Evolutionary conservation across 495 filamentous ascomycete species (phyloP), one percentile per base, ranked within the genome.

Genomic region (Neurospora sp.): DNA sequence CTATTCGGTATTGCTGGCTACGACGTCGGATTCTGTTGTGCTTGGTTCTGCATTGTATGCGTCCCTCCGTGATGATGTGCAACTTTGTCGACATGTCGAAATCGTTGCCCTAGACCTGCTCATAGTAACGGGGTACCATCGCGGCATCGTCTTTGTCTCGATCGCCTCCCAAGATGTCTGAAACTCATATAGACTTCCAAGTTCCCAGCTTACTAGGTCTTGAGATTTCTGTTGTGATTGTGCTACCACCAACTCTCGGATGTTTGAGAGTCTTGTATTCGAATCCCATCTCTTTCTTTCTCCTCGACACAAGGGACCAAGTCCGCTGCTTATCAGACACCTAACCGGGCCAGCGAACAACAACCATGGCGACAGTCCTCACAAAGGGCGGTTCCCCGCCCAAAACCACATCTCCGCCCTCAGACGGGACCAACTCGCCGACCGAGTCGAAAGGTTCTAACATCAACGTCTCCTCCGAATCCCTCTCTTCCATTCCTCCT

Each of bases 361-460:
- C 42, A 39, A 42, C 62, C 54, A 80, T 80, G 78, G 62, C 78
- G 0, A 80, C 78, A 27, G 75, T 80, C 6, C 71, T 80, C 31
- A 70, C 66, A 31, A 54, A 8, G 5, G 31, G 27, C 14, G 14
- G 27, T 2, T 18, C 54, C 6, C 54, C 54, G 54, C 23, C 54
- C 27, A 27, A 35, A 62, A 12, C 54, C 20, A 7, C 23, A 1
- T 16, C 48, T 4, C 20, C 23, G 7, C 54, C 54, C 5, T 35
- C 54, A 14, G 54, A 62, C 54, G 44, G 69, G 38, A 66, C 69
- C 5, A 76, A 71, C 39, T 18, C 71, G 16, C 5, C 59, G 12
- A 39, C 20, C 18, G 72, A 73, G 11, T 69, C 72, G 14, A 39
- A 37, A 27, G 75, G 73, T 35, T 72, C 39, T n/a, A 72, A 74